These are phyloP conservation scores for Colletotrichum sp. DNA, from an alignment of 2,329 filamentous ascomycete species.

Conservation along the genomic window DNA sequence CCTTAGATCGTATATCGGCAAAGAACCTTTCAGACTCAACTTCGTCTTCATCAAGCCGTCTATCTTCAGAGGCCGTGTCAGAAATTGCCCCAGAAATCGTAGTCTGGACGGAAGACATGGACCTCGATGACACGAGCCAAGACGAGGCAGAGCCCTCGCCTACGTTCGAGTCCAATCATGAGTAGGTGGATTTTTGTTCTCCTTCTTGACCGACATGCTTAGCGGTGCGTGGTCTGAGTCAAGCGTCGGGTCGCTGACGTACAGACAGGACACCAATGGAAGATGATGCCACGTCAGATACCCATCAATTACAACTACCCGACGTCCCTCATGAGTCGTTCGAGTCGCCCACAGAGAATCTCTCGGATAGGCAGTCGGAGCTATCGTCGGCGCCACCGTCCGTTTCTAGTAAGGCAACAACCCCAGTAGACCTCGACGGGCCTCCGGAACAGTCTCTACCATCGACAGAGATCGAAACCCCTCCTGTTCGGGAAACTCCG, in stretches of 20 bases:
- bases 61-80: constrained; percentile 34
- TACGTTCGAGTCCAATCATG: background rate
- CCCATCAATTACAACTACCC: background rate
- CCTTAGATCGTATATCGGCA: constrained; percentile 33
- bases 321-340: constrained; percentile 43
- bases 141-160: constrained; percentile 21
- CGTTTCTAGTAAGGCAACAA: constrained; percentile 68
- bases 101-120: constrained; percentile 49
- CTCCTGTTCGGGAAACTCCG: constrained; percentile 26
- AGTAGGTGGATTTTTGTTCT: constrained; percentile 3
- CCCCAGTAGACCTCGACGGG: constrained; percentile 53
- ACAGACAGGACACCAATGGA: background rate
- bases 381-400: constrained; percentile 59
- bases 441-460: constrained; percentile 24
- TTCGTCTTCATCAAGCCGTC: constrained; percentile 28
- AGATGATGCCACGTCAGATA: background rate
- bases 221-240: background rate
- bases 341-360: constrained; percentile 56
- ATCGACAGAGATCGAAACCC: constrained; percentile 12
- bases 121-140: constrained; percentile 26
- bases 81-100: constrained; percentile 48
- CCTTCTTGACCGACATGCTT: background rate
- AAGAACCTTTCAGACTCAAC: constrained; percentile 28
- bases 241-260: background rate
- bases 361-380: constrained; percentile 61